These are phyloP conservation scores for Zygosaccharomyces siamensis DNA, from an alignment of 805 yeast species.

Conservation along the genomic window DNA sequence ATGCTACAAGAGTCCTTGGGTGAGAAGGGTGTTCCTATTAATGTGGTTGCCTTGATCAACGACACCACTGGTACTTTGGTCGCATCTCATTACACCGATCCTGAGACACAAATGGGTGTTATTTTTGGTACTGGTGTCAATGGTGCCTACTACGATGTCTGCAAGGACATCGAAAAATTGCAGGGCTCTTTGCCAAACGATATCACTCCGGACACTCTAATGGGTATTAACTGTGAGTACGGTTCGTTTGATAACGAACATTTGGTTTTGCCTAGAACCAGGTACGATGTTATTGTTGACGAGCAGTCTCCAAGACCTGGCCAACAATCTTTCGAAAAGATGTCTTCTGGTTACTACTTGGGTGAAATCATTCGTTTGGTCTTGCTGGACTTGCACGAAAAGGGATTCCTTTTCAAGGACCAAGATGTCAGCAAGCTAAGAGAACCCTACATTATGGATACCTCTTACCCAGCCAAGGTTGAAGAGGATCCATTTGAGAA, in stretches of 20 bases:
- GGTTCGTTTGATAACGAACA: conserved; percentile 97
- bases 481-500: conserved; percentile 89
- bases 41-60: conserved; percentile 87
- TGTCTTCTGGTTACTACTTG: conserved; percentile 94
- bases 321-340: conserved; percentile 92
- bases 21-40: conserved; percentile 63
- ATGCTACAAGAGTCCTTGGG: conserved; percentile 76
- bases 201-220: conserved; percentile 57
- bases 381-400: conserved; percentile 62
- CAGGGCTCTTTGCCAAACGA: conserved; percentile 64
- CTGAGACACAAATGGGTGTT: conserved; percentile 86
- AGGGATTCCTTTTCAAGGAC: conserved; percentile 60
- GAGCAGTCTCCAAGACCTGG: conserved; percentile 90
- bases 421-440: conserved; percentile 64
- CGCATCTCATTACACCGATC: conserved; percentile 89
- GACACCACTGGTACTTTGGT: conserved; percentile 97
- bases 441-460: conserved; percentile 71
- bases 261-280: conserved; percentile 76
- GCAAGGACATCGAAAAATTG: conserved; percentile 71
- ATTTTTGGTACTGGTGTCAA: conserved; percentile 97
- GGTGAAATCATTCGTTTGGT: conserved; percentile 87
- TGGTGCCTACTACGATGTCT: conserved; percentile 88
- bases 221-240: conserved; percentile 98
- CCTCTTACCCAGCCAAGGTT: conserved; percentile 79
- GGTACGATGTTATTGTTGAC: conserved; percentile 78